Percentiles rank a stretch among this genome's conserved stretches.
Conservation (phyloP, 176 grass and related monocot genomes). For the Chloris gayana region DNA sequence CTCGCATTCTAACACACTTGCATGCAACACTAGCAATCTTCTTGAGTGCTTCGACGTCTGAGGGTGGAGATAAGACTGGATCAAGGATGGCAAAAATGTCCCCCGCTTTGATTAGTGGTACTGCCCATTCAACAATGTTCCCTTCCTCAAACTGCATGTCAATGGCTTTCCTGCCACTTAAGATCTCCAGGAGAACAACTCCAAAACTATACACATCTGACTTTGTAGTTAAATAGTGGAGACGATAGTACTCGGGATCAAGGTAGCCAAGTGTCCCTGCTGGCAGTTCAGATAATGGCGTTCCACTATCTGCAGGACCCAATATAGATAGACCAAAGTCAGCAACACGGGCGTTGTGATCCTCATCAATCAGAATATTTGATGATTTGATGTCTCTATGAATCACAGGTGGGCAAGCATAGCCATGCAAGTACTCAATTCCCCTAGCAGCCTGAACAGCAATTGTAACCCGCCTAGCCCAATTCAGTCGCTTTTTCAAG, state of each 20-base stretch:
- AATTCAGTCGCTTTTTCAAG: slow-evolving; percentile 72
- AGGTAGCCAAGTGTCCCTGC: slow-evolving; percentile 96
- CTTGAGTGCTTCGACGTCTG: slow-evolving; percentile 84
- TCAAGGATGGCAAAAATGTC: slow-evolving; percentile 83
- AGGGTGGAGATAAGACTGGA: slow-evolving; percentile 68
- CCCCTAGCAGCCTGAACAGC: slow-evolving; percentile 96
- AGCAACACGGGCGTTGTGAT: slow-evolving; percentile 90
- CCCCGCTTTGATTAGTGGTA: slow-evolving; percentile 83
- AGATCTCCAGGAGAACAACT: slow-evolving; percentile 90
- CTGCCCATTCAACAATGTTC: slow-evolving; percentile 96
- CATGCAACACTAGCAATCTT: slow-evolving; percentile 92
- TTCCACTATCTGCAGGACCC: slow-evolving; percentile 80
- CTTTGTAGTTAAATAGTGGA: slow-evolving; percentile 97
- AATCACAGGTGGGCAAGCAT: slow-evolving; percentile 96
- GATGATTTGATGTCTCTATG: slow-evolving; percentile 98
- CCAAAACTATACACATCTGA: slow-evolving; percentile 97
- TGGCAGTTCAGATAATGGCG: slow-evolving; percentile 85
- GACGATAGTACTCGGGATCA: slow-evolving; percentile 94
- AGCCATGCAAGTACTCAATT: slow-evolving; percentile 95
- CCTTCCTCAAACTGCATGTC: slow-evolving; percentile 99
- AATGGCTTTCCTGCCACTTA: slow-evolving; percentile 93
- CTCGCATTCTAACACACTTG: slow-evolving; percentile 97
- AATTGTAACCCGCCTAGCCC: slow-evolving; percentile 89
- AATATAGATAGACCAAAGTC: slow-evolving; percentile 97
- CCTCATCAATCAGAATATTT: slow-evolving; percentile 97